Evolutionary conservation across 768 basidiomycete species (phyloP).

Genomic region (Mycena epipterygia): DNA sequence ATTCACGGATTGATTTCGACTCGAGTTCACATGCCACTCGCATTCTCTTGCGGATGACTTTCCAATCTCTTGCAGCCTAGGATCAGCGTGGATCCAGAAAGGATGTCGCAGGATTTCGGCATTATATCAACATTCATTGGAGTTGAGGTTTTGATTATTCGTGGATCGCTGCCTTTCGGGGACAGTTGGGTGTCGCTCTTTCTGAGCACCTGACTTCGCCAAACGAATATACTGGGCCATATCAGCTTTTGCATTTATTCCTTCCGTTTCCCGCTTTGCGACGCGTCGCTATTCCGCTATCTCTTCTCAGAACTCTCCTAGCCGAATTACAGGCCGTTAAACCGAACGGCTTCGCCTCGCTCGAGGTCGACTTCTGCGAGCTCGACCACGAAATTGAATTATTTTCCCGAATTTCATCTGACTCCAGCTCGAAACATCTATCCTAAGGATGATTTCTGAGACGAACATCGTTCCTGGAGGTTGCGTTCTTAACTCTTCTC

Average conservation of each 20-base stretch:
- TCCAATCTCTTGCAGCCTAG: no score
- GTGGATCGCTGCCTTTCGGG: no score
- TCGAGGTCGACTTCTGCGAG: neutral
- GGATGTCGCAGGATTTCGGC: no score
- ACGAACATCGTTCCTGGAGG: no score
- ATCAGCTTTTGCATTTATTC: neutral
- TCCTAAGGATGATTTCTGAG: neutral
- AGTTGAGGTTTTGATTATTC: neutral
- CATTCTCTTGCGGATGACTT: no score
- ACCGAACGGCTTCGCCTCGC: neutral
- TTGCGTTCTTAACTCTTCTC: neutral
- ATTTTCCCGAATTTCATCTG: neutral
- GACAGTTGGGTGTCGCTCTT: neutral
- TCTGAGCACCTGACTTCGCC: neutral
- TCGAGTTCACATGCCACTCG: no score
- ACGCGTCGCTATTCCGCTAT: neutral
- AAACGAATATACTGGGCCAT: slow-evolving; percentile 7
- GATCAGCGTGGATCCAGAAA: no score
- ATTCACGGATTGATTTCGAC: no score
- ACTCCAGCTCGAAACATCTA: neutral
- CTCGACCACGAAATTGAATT: neutral
- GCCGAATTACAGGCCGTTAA: neutral
- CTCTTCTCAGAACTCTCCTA: neutral
- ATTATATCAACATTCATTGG: no score
- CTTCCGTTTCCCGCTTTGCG: neutral